Base-by-base conservation (phyloP, 257 asterid genomes). In the Perilla frutescens region DNA sequence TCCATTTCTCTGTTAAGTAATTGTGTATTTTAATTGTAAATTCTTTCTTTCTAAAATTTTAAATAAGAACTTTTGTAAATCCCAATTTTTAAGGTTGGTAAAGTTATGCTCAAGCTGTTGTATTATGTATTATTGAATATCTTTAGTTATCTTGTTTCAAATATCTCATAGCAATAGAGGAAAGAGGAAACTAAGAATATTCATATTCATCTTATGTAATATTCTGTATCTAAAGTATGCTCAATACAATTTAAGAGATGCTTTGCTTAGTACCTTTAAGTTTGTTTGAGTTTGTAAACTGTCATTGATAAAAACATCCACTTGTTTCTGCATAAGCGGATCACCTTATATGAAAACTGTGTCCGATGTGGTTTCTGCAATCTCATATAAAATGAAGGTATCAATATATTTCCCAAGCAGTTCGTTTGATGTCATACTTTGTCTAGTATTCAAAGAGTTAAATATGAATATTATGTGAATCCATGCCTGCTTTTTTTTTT, bases 301-400 rank as follows among this genome's bases (percentile, higher is more conserved):
- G 15, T 32, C 49, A 6, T 29, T 8, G 14, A 31, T 3, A 41
- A 57, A 39, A 32, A 34, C 6, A 15, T 49, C 29, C 40, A 72
- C 36, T 40, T 26, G 13, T 26, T 40, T 41, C 66, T 13, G 15
- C 34, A 7, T 57, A 7, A 34, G 47, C 14, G 32, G 59, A 64
- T 47, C 20, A 12, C 31, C 9, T 13, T 36, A 49, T 60, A 48
- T 47, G 37, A 48, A 58, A 47, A 59, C 15, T 48, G 31, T 59
- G 8, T 47, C 50, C 36, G 14, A 32, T 31, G 45, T 68, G 77
- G 9, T 58, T 67, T 67, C 29, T 47, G 55, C 49, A 51, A 10
- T 53, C 66, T 41, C 50, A n/a, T 51, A 4, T 29, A 40, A 50
- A 57, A 49, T 58, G 61, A 66, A 54, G 62, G 48, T 41, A 60